Conservation (phyloP, 352 stramenopile genomes). For the Globisporangium ultimum region DNA sequence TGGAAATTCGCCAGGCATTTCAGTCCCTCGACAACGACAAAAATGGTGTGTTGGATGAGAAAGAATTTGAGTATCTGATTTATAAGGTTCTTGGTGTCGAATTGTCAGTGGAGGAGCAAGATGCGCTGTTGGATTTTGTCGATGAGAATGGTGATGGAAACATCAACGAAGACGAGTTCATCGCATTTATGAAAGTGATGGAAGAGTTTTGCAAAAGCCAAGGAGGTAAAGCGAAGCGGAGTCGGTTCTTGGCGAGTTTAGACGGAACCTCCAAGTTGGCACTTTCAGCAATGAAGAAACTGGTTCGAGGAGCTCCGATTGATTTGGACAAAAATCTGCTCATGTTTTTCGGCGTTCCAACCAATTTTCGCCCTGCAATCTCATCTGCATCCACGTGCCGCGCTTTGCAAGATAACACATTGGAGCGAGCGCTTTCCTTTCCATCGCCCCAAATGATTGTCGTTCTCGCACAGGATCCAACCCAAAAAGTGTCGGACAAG, state of each 20-base stretch:
- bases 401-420: conserved; percentile 47
- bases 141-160: conserved; percentile 56
- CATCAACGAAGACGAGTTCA: conserved; percentile 72
- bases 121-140: conserved; percentile 66
- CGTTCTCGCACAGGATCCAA: conserved; percentile 36
- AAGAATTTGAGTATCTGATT: conserved; percentile 75
- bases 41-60: conserved; percentile 60
- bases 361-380: conserved; percentile 70
- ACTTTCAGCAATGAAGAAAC: conserved; percentile 74
- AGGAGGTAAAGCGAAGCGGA: conserved; percentile 29
- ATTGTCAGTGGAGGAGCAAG: conserved; percentile 67
- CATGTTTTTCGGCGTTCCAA: conserved; percentile 76
- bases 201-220: conserved; percentile 44
- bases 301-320: conserved; percentile 57
- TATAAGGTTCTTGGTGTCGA: conserved; percentile 76
- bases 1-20: conserved; percentile 75
- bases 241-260: conserved; percentile 32
- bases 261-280: conserved; percentile 45
- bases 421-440: conserved; percentile 68
- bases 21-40: conserved; percentile 63
- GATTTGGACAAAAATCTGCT: conserved; percentile 69
- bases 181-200: conserved; percentile 68
- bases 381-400: conserved; percentile 49
- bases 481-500: conserved; percentile 18
- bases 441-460: conserved; percentile 66